Percentiles rank a stretch among this genome's conserved stretches.
Evolutionary conservation across 345 rosid species (phyloP).

Genomic region (Eucalyptus cloeziana): DNA sequence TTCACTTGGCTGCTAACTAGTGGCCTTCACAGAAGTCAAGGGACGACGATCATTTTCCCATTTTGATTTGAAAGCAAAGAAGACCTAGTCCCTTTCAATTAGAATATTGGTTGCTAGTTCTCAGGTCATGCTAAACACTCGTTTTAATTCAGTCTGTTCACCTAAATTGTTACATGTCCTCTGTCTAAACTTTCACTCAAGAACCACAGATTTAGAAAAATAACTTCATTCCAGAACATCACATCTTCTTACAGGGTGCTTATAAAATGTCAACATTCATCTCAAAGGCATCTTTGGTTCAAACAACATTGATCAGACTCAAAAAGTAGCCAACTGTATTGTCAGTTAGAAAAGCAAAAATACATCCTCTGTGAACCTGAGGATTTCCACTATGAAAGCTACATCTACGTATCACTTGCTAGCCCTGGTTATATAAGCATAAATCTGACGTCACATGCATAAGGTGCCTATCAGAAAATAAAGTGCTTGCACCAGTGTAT

Average conservation of each 20-base stretch:
- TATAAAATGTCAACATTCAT: background rate
- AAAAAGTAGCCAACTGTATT: background rate
- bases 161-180: background rate
- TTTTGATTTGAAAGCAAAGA: constrained; percentile 10
- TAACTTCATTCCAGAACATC: background rate
- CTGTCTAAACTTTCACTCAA: background rate
- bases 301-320: background rate
- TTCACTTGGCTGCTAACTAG: background rate
- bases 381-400: constrained; percentile 27
- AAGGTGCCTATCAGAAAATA: constrained; percentile 18
- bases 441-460: constrained; percentile 57
- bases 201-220: background rate
- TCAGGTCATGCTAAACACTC: background rate
- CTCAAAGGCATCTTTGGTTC: background rate
- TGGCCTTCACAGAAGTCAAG: constrained; percentile 37
- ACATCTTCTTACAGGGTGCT: background rate
- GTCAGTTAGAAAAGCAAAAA: background rate
- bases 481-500: constrained; percentile 42
- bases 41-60: constrained; percentile 22
- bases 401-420: constrained; percentile 36
- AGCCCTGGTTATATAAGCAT: constrained; percentile 24
- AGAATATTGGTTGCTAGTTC: background rate
- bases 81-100: background rate
- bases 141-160: background rate
- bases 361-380: background rate